Conservation (phyloP, 176 grass and related monocot species). For the Alopecurus myosuroides region DNA sequence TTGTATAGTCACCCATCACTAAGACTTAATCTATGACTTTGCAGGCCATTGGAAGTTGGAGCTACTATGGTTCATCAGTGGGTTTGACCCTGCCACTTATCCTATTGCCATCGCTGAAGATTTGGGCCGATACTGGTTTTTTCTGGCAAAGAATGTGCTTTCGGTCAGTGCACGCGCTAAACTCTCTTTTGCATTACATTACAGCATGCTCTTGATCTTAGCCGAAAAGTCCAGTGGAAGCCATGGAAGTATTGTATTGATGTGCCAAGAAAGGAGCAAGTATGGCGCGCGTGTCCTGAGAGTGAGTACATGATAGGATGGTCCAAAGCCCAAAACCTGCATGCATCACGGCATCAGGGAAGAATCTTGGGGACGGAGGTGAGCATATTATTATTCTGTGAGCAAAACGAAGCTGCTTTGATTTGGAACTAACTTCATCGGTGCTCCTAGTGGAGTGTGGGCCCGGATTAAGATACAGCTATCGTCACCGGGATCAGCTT, state of each 20-base stretch:
- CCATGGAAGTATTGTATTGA: conserved; percentile 33
- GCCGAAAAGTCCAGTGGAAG: conserved; percentile 30
- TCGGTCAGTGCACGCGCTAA: conserved; percentile 43
- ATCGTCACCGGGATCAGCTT: conserved; percentile 30
- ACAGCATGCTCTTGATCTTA: conserved; percentile 41
- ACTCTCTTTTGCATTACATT: conserved; percentile 40
- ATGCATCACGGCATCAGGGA: conserved; percentile 41
- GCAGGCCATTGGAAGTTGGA: conserved; percentile 18
- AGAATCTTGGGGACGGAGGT: conserved; percentile 28
- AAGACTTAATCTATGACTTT: conserved; percentile 35
- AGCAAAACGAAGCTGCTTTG: conserved; percentile 32
- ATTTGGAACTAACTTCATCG: conserved; percentile 33
- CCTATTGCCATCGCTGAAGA: conserved; percentile 26
- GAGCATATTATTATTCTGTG: conserved; percentile 27
- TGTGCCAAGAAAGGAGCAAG: conserved; percentile 24
- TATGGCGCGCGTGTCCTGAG: conserved; percentile 29
- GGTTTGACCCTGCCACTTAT: conserved; percentile 42
- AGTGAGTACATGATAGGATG: conserved; percentile 24
- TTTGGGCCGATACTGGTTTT: conserved; percentile 27
- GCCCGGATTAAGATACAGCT: conserved; percentile 34
- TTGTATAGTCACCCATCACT: conserved; percentile 28
- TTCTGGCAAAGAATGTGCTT: conserved; percentile 25
- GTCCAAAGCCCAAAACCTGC: conserved; percentile 19
- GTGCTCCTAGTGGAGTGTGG: conserved; percentile 30
- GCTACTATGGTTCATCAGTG: conserved; percentile 12